Conservation (phyloP, 192 early-diverging fungal species). For the Funneliformis geosporum region DNA sequence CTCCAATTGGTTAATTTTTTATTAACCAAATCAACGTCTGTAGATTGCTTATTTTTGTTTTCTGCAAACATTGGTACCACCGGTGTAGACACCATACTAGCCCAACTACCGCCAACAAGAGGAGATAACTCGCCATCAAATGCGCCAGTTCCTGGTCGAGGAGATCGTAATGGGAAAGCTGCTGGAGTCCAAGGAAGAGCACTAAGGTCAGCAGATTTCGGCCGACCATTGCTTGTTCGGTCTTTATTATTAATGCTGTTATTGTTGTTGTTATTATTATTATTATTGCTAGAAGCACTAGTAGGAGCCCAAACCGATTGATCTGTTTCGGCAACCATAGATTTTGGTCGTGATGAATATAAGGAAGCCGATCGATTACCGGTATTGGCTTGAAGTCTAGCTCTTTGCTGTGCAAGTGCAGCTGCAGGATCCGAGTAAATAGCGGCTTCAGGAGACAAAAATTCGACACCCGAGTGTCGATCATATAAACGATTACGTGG, state of each 20-base stretch:
- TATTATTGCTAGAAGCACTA: background rate
- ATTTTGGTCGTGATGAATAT: slow-evolving; percentile 34
- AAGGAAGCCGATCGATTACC: slow-evolving; percentile 16
- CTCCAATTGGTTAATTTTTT: slow-evolving; percentile 36
- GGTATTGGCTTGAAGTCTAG: slow-evolving; percentile 28
- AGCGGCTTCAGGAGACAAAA: slow-evolving; percentile 28
- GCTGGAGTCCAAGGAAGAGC: slow-evolving; percentile 31
- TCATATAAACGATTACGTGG: slow-evolving; percentile 58
- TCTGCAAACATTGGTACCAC: slow-evolving; percentile 34
- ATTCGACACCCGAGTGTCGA: slow-evolving; percentile 51
- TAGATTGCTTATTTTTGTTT: slow-evolving; percentile 38
- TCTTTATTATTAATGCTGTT: slow-evolving; percentile 23
- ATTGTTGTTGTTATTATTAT: slow-evolving; percentile 18
- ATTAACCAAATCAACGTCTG: slow-evolving; percentile 45
- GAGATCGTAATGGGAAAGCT: slow-evolving; percentile 22
- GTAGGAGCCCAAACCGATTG: slow-evolving; percentile 31
- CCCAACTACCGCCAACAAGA: slow-evolving; percentile 32
- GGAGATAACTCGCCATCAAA: slow-evolving; percentile 33
- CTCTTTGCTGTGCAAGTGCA: slow-evolving; percentile 29
- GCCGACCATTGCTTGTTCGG: slow-evolving; percentile 32
- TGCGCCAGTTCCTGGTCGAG: slow-evolving; percentile 19
- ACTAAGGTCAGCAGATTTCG: slow-evolving; percentile 32
- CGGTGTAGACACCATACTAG: slow-evolving; percentile 35
- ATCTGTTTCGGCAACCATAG: slow-evolving; percentile 30
- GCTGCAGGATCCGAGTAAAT: slow-evolving; percentile 31